Percentiles rank a stretch among this genome's conserved stretches.
Evolutionary conservation across 495 filamentous ascomycete genomes (phyloP).

Genomic region (Friedmanniomyces simplex): DNA sequence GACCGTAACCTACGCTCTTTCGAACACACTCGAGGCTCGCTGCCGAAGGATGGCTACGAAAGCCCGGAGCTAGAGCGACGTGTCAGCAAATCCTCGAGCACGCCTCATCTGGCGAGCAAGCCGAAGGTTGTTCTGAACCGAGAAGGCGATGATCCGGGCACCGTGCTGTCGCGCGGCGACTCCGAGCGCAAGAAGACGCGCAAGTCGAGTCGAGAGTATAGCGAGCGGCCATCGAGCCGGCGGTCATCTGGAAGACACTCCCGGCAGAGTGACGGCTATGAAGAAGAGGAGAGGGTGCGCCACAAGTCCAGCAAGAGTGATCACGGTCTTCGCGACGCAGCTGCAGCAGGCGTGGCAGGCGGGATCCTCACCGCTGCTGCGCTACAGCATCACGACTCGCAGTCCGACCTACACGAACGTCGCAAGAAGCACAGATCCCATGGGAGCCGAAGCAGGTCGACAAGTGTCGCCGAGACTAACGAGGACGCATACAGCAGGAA

Average conservation of each 20-base stretch:
- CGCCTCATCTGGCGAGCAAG: constrained; percentile 52
- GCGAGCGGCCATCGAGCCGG: constrained; percentile 29
- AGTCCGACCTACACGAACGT: constrained; percentile 44
- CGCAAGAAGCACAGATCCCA: constrained; percentile 37
- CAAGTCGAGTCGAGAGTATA: constrained; percentile 34
- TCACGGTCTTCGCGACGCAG: constrained; percentile 38
- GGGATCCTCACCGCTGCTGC: constrained; percentile 54
- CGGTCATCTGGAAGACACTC: constrained; percentile 16
- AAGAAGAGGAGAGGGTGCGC: constrained; percentile 40
- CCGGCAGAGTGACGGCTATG: constrained; percentile 4
- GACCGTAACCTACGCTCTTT: constrained; percentile 48
- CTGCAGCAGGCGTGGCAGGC: constrained; percentile 45
- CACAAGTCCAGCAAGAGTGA: constrained; percentile 51
- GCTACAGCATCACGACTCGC: constrained; percentile 55
- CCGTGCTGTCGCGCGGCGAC: constrained; percentile 44
- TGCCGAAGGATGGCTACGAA: constrained; percentile 14
- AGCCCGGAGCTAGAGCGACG: constrained; percentile 46
- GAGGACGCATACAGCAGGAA: constrained; percentile 28
- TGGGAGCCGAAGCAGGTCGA: constrained; percentile 43
- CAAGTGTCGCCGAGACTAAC: constrained; percentile 40
- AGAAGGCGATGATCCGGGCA: constrained; percentile 48
- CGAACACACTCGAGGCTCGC: constrained; percentile 34
- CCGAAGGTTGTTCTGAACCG: constrained; percentile 56
- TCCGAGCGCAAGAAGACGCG: constrained; percentile 40
- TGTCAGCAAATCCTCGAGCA: constrained; percentile 58